Base-by-base conservation (phyloP, 768 basidiomycete species). In the Mycena vitilis region DNA sequence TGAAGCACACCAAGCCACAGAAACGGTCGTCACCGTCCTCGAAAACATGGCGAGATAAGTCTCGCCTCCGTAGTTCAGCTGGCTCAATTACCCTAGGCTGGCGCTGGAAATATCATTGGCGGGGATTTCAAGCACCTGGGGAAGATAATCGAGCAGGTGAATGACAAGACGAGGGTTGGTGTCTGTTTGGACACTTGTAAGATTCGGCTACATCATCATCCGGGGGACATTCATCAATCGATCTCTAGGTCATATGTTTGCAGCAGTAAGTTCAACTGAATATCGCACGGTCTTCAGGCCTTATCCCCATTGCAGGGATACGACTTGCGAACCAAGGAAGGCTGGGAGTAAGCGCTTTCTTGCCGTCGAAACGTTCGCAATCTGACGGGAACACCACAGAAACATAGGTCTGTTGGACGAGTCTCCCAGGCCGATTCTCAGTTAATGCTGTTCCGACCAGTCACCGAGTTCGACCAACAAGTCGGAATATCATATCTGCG, bases 181-280 rank as follows among this genome's bases (percentile, higher is more conserved):
- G 90, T 95, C 6, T 96, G 95, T 77, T 80, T 96, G 48, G 94
- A 96, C 78, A 95, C 95, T 0, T 96, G 95, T 90, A 72, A 57
- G 82, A 78, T 6, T 22, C 23, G 42, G 16, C 57, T 51, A 11
- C 45, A 37, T 30, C 42, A 16, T 45, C 15, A 37, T 30, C 40
- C 63, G 20, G 25, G 3, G 10, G 44, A 51, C 54, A 38, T 38
- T 23, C 30, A 30, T 30, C 15, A 12, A 34, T 15, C 22, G 30
- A 52, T n/a, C 20, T 53, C 7, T 59, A 93, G 91, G 91, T 76
- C 94, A 95, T 78, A 81, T 91, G 73, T 93, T 93, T 65, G 89
- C 93, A 5, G 92, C 94, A 2, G 91, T 91, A 75, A 66, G 87
- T 16, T 7, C 18, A 4, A n/a, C 30, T 0, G 4, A 44, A 44